phyloP scores from a whole-genome alignment of 306 rosid genomes.

The Trifolium repens region DNA sequence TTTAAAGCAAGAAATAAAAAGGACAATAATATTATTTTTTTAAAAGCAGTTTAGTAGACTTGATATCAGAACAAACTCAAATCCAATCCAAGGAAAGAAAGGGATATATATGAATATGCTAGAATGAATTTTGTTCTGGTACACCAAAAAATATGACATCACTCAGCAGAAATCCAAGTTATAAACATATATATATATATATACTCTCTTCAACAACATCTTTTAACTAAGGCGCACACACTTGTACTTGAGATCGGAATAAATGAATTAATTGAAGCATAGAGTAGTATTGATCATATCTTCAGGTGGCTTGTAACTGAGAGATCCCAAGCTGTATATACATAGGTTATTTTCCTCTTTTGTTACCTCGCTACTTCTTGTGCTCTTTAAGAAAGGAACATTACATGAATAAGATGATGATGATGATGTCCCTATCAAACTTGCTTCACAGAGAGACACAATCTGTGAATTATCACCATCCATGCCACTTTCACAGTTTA shows the following conservation, averaged over 20 bases:
- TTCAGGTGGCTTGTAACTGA: slow-evolving; percentile 16
- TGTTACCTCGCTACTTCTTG: not conserved
- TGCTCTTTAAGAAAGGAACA: slow-evolving; percentile 11
- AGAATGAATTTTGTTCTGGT: too few species aligned
- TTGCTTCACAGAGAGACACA: slow-evolving; percentile 3
- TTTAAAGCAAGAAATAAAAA: too few species aligned
- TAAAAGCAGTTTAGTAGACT: too few species aligned
- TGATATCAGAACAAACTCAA: not conserved
- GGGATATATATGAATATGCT: too few species aligned
- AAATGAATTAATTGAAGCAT: slow-evolving; percentile 10
- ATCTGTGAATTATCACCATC: slow-evolving; percentile 3
- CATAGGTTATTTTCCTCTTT: slow-evolving; percentile 5
- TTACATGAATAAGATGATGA: slow-evolving; percentile 4
- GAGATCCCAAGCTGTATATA: not conserved
- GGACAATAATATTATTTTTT: too few species aligned
- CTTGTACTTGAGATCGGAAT: not conserved
- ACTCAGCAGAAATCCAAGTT: too few species aligned
- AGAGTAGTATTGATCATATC: slow-evolving; percentile 6
- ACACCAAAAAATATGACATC: too few species aligned
- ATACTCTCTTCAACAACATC: not conserved
- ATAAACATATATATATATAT: too few species aligned
- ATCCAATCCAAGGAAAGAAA: not conserved
- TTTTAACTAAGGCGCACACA: not conserved
- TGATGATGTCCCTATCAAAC: not conserved
- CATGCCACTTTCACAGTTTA: slow-evolving; percentile 40